These are phyloP conservation scores for Herpetospermum pedunculosum DNA, from an alignment of 306 rosid genomes.

Conservation along the genomic window DNA sequence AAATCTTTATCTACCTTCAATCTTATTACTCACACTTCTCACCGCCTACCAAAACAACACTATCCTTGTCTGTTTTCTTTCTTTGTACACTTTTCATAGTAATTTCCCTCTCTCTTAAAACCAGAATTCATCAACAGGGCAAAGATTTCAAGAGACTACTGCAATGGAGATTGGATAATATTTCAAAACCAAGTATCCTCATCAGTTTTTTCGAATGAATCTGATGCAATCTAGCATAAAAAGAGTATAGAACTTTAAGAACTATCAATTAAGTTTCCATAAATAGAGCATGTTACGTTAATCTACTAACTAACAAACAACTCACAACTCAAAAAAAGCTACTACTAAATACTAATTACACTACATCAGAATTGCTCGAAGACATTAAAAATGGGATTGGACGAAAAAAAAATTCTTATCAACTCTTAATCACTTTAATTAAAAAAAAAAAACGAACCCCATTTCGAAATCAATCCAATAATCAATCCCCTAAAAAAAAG, in stretches of 20 bases:
- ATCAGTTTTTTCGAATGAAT: not conserved
- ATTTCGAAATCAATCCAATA: too few species aligned
- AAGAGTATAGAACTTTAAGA: not conserved
- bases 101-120: not conserved
- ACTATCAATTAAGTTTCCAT: too few species aligned
- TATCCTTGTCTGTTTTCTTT: not conserved
- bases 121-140: not conserved
- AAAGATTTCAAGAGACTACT: not conserved
- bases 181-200: not conserved
- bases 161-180: not conserved
- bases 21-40: not conserved
- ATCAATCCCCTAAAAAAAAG: too few species aligned
- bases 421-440: too few species aligned
- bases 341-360: too few species aligned
- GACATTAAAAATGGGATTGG: too few species aligned
- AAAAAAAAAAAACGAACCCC: too few species aligned
- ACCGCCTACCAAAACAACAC: not conserved
- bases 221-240: not conserved
- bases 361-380: too few species aligned
- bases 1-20: not conserved
- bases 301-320: too few species aligned
- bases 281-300: too few species aligned
- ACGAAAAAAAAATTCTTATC: too few species aligned
- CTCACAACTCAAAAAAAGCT: too few species aligned
- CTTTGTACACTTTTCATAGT: not conserved